Evolutionary conservation across 177 flowering plant species (phyloP), one percentile per base, ranked within the genome.

Genomic region (Vitis hybrid): DNA sequence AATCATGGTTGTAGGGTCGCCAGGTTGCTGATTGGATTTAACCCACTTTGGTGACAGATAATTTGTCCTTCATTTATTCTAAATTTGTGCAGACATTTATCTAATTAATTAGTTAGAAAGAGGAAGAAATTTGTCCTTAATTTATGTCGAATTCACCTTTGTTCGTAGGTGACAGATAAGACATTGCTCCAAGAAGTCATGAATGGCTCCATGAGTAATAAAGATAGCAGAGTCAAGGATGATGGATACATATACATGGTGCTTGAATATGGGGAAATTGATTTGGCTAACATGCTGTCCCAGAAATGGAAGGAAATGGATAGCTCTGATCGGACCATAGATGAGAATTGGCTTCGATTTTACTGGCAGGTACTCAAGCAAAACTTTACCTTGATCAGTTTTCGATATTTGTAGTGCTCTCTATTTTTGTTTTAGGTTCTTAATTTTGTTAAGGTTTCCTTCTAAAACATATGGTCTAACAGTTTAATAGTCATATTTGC

Each of bases 201-300:
- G 83, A 87, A 68, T 71, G 93, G 92, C 68, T 75, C 85, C 67
- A 82, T 82, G 83, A 86, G 67, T 70, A 84, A 82, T 60, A 93
- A 91, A 72, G 98, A 95, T 80, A 80, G 82, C 59, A 89, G 82
- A 83, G 90, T 95, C 64, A 90, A 78, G 85, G 98, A 87, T 70
- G 99, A 95, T 83, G 93, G 87, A 64, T 89, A 76, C 75, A 88
- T 95, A 66, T 95, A 89, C 85, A 90, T 95, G 98, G 97, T 95
- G 9, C 97, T 95, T 67, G 99, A 95, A 77, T 90, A 93, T 83
- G 99, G 99, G 66, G 99, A 95, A 80, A 95, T 93, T 74, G 99
- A 95, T 87, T 81, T 95, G 83, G 99, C 99, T 65, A 97, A 89
- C 84, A 95, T 95, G 99, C 82, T 95, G 71, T 84, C 94, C 10